Evolutionary conservation across 768 basidiomycete genomes (phyloP).

Genomic region (Russula virescens): DNA sequence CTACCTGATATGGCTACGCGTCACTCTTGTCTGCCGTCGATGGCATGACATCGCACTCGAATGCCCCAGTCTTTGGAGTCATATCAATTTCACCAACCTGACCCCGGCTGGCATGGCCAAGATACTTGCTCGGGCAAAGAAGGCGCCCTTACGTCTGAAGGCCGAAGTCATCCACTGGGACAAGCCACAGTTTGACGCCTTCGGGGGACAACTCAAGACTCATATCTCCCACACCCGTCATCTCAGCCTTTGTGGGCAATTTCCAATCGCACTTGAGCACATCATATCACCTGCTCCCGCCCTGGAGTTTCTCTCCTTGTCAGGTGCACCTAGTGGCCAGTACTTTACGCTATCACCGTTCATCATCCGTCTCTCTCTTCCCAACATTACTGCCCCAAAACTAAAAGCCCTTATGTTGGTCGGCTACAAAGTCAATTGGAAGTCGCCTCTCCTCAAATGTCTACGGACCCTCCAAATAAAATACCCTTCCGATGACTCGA

Average conservation of each 20-base stretch:
- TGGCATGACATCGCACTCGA: slow-evolving; percentile 21
- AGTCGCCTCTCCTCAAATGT: too few relatives aligned
- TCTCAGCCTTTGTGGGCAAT: neutral
- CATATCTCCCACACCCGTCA: slow-evolving; percentile 6
- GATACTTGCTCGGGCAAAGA: slow-evolving; percentile 11
- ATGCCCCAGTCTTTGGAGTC: slow-evolving; percentile 11
- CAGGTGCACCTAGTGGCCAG: too few relatives aligned
- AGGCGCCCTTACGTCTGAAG: neutral
- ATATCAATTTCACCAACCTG: slow-evolving; percentile 3
- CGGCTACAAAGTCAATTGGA: too few relatives aligned
- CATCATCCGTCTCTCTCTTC: too few relatives aligned
- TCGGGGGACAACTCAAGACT: neutral
- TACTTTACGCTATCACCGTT: too few relatives aligned
- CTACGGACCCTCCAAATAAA: too few relatives aligned
- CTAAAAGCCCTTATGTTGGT: too few relatives aligned
- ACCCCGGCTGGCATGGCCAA: neutral
- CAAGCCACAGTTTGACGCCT: neutral
- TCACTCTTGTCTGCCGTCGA: slow-evolving; percentile 15
- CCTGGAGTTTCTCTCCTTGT: neutral
- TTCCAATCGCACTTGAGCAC: neutral
- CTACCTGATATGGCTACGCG: slow-evolving; percentile 3
- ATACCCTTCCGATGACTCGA: too few relatives aligned
- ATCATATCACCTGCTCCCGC: neutral
- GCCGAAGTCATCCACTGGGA: neutral
- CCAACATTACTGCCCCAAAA: too few relatives aligned